A percentile compares a stretch with the other conserved stretches of the same genome.
Evolutionary conservation across 352 stramenopile species (phyloP).

Genomic region (Phytopythium helicoides): DNA sequence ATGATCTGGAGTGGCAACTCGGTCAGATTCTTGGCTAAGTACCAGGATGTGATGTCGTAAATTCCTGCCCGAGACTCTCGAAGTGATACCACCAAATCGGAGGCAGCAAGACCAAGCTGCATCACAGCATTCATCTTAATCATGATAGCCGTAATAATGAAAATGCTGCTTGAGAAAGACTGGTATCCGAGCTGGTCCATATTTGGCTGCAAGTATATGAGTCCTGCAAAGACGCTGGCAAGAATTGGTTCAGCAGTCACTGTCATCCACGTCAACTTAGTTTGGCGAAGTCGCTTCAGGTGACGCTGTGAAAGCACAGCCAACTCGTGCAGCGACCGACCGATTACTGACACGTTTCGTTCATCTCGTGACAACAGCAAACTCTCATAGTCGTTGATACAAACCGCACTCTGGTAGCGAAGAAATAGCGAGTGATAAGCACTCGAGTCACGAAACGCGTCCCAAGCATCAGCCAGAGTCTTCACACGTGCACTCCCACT

Average conservation of each 20-base stretch:
- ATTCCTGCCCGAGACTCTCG: slow-evolving; percentile 19
- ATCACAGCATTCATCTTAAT: slow-evolving; percentile 8
- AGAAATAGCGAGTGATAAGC: neutral
- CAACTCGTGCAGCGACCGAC: neutral
- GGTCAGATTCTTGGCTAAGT: slow-evolving; percentile 22
- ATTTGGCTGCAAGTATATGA: slow-evolving; percentile 34
- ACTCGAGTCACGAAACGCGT: neutral
- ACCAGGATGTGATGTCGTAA: slow-evolving; percentile 16
- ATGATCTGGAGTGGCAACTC: slow-evolving; percentile 20
- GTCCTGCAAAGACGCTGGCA: slow-evolving; percentile 16
- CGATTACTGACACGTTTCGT: neutral
- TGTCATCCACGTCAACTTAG: slow-evolving; percentile 22
- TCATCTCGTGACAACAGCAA: neutral
- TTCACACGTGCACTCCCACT: neutral
- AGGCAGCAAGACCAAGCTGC: slow-evolving; percentile 11
- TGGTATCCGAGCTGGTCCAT: slow-evolving; percentile 24
- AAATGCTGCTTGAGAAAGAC: slow-evolving; percentile 24
- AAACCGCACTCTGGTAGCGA: neutral
- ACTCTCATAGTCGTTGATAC: neutral
- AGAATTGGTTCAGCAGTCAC: slow-evolving; percentile 7
- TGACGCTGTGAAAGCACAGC: slow-evolving; percentile 33
- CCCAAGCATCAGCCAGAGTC: neutral
- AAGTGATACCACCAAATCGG: slow-evolving; percentile 16
- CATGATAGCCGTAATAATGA: slow-evolving; percentile 28
- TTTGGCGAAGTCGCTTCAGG: slow-evolving; percentile 21